phyloP scores from a whole-genome alignment of 2,329 filamentous ascomycete genomes.

The Nothophoma quercina region DNA sequence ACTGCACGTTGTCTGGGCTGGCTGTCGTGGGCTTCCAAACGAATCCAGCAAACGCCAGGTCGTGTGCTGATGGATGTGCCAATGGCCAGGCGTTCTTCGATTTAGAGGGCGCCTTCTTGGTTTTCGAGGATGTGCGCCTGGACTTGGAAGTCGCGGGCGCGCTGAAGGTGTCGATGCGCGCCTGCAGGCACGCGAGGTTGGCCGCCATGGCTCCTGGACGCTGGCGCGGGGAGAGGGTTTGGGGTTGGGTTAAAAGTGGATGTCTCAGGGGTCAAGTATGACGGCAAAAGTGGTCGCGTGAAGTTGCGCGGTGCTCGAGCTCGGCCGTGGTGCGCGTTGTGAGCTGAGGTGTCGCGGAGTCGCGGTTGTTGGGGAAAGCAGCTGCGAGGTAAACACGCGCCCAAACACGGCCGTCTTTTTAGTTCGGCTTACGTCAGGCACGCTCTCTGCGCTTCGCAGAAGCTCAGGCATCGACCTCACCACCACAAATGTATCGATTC shows the following conservation, averaged over 20 bases:
- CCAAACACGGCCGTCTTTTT: constrained; percentile 12
- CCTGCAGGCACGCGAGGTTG: constrained; percentile 70
- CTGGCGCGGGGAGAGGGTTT: constrained; percentile 1
- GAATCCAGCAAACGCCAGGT: constrained; percentile 91
- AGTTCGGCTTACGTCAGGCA: constrained; percentile 34
- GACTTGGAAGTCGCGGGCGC: constrained; percentile 68
- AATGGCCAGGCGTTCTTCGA: constrained; percentile 74
- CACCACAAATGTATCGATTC: constrained; percentile 44
- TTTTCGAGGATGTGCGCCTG: constrained; percentile 72
- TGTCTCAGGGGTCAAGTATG: too few relatives aligned
- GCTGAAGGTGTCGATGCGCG: constrained; percentile 82
- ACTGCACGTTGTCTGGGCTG: constrained; percentile 86
- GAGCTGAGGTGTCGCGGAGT: constrained; percentile 9
- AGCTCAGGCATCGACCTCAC: constrained; percentile 28
- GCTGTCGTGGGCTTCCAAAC: constrained; percentile 79
- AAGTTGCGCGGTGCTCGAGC: constrained; percentile 1
- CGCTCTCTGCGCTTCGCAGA: constrained; percentile 25
- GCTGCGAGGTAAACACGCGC: constrained; percentile 26
- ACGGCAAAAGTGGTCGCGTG: not conserved
- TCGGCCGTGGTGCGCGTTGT: constrained; percentile 5
- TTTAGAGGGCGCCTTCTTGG: constrained; percentile 59
- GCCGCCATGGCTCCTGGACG: constrained; percentile 33
- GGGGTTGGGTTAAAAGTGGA: too few relatives aligned
- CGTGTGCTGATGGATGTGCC: constrained; percentile 67
- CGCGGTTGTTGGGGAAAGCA: constrained; percentile 23